These are phyloP conservation scores for Huntiella decipiens DNA, from an alignment of 2,329 filamentous ascomycete genomes.

Conservation along the genomic window DNA sequence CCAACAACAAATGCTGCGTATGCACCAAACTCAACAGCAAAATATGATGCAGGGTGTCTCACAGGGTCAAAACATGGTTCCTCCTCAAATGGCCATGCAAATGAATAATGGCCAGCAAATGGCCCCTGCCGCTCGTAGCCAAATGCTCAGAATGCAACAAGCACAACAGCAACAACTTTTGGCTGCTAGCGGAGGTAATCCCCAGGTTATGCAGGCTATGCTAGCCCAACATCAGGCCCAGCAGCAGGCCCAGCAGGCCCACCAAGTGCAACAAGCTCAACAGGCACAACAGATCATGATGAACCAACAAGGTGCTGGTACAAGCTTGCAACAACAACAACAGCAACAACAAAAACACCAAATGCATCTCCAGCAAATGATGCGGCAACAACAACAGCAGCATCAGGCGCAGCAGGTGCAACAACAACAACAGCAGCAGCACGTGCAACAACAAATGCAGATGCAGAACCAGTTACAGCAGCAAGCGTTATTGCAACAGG, in stretches of 20 bases:
- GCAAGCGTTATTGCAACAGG: neutral
- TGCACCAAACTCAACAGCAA: slow-evolving; percentile 15
- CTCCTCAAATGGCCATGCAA: neutral
- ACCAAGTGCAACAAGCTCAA: slow-evolving; percentile 3
- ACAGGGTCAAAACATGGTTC: neutral
- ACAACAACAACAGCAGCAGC: slow-evolving; percentile 18
- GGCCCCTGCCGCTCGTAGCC: slow-evolving; percentile 11
- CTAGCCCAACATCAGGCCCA: slow-evolving; percentile 15
- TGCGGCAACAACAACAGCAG: slow-evolving; percentile 18
- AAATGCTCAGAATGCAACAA: neutral
- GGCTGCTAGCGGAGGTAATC: slow-evolving; percentile 13
- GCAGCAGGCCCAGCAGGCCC: slow-evolving; percentile 15
- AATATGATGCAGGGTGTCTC: neutral
- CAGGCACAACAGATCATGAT: neutral
- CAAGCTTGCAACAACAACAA: slow-evolving; percentile 13
- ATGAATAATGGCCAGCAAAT: neutral
- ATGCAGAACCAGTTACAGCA: slow-evolving; percentile 1
- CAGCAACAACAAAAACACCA: slow-evolving; percentile 12
- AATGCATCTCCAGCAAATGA: slow-evolving; percentile 15
- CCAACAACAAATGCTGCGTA: neutral
- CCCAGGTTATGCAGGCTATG: slow-evolving; percentile 19
- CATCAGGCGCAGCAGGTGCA: slow-evolving; percentile 19
- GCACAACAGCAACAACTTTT: neutral
- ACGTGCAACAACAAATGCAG: slow-evolving; percentile 9
- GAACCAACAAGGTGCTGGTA: neutral